Evolutionary conservation across 306 rosid genomes (phyloP).

Genomic region (Luffa aegyptiaca): DNA sequence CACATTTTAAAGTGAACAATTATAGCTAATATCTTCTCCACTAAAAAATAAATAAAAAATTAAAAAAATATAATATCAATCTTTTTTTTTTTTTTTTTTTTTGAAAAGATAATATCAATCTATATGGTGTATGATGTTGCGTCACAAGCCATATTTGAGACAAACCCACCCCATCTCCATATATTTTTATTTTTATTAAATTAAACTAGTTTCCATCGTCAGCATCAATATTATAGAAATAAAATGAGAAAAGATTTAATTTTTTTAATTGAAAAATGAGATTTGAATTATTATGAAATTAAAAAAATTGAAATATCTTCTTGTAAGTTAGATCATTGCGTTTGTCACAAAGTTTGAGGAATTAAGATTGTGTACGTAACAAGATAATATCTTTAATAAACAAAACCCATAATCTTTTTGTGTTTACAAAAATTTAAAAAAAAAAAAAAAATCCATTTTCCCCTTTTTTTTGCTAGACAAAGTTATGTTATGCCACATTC

Average conservation of each 20-base stretch:
- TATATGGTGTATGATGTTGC: not conserved
- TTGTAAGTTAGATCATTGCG: not conserved
- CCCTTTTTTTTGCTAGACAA: not conserved
- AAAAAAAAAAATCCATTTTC: not conserved
- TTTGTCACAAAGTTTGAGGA: not conserved
- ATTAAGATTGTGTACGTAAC: not conserved
- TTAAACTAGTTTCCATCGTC: not conserved
- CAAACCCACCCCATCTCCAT: not conserved
- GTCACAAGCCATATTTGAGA: not conserved
- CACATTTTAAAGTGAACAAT: not conserved
- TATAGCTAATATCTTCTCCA: too few species aligned
- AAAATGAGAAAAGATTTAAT: not conserved
- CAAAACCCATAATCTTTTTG: not conserved
- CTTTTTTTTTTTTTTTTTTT: too few species aligned
- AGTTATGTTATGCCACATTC: not conserved
- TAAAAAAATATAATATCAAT: not conserved
- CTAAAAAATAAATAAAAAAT: too few species aligned
- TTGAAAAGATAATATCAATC: not conserved
- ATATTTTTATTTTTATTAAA: not conserved
- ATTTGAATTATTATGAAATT: not conserved
- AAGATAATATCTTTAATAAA: not conserved
- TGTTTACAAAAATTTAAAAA: not conserved
- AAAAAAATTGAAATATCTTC: not conserved
- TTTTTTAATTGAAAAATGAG: not conserved
- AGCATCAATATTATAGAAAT: not conserved